Evolutionary conservation across 192 early-diverging fungal species (phyloP).

Genomic region (Hyaloraphidium curvatum): DNA sequence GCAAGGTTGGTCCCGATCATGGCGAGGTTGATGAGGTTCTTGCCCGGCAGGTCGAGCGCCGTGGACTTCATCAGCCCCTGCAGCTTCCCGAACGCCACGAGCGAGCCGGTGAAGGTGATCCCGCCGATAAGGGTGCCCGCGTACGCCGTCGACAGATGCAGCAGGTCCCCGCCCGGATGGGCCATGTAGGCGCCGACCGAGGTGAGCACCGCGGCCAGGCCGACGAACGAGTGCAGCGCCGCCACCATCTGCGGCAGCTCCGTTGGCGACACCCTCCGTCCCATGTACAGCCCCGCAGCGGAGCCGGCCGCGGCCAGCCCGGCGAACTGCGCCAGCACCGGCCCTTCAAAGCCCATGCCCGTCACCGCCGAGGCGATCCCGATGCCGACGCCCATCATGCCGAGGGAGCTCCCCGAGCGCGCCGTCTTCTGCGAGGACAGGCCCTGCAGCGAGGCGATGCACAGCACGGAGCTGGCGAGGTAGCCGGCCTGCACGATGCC

Average conservation of each 20-base stretch:
- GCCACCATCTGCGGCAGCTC: slow-evolving; percentile 18
- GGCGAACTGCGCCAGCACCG: slow-evolving; percentile 14
- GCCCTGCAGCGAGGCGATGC: slow-evolving; percentile 13
- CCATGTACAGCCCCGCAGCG: slow-evolving; percentile 11
- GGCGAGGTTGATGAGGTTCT: slow-evolving; percentile 16
- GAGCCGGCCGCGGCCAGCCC: slow-evolving; percentile 12
- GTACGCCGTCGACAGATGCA: slow-evolving; percentile 12
- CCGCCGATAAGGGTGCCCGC: slow-evolving; percentile 16
- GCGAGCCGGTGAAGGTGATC: slow-evolving; percentile 14
- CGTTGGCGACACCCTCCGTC: slow-evolving; percentile 11
- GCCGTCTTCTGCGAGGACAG: slow-evolving; percentile 13
- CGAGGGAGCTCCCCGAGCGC: slow-evolving; percentile 12
- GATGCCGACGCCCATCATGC: slow-evolving; percentile 13
- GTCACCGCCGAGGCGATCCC: slow-evolving; percentile 11
- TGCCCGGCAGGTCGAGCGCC: slow-evolving; percentile 13
- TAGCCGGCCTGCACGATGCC: slow-evolving; percentile 19
- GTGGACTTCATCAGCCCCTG: slow-evolving; percentile 10
- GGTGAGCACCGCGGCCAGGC: slow-evolving; percentile 15
- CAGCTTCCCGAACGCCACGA: slow-evolving; percentile 15
- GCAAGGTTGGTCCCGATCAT: slow-evolving; percentile 8
- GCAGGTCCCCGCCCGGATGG: slow-evolving; percentile 8
- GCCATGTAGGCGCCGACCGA: slow-evolving; percentile 9
- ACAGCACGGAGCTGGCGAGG: slow-evolving; percentile 13
- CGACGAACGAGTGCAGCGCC: slow-evolving; percentile 13
- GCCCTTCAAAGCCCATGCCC: slow-evolving; percentile 8